A percentile compares a stretch with the other conserved stretches of the same genome.
phyloP scores from a whole-genome alignment of 108 stramenopile species.

The Skeletonema tropicum region DNA sequence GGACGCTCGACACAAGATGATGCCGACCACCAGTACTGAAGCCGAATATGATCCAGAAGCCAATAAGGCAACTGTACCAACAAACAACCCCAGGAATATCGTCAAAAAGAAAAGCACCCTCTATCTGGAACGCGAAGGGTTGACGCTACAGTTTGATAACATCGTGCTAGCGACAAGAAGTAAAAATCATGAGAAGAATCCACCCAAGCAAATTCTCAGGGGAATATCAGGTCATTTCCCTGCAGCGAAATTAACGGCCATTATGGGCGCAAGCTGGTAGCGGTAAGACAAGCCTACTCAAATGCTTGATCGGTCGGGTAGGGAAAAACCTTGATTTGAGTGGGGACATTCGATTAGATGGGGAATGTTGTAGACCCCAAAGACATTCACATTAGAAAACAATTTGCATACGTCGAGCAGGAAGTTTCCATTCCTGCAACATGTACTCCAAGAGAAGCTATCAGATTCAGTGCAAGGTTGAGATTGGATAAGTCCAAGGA shows the following conservation, averaged over 20 bases:
- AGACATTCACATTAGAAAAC: conserved; percentile 32
- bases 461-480: conserved; percentile 42
- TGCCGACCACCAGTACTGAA: no score
- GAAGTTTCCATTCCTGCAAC: conserved; percentile 39
- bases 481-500: conserved; percentile 17
- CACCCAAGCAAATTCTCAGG: conserved; percentile 38
- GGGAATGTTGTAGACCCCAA: conserved; percentile 52
- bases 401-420: conserved; percentile 31
- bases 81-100: no score
- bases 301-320: conserved; percentile 65
- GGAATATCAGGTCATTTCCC: conserved; percentile 67
- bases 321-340: conserved; percentile 23
- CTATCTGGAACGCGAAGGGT: background rate
- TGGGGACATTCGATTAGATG: conserved; percentile 49
- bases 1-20: no score
- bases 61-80: no score
- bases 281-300: conserved; percentile 71
- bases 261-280: conserved; percentile 57
- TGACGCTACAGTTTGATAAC: background rate
- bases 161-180: background rate
- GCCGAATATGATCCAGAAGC: no score
- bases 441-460: conserved; percentile 44
- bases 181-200: conserved; percentile 13
- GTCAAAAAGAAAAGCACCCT: background rate
- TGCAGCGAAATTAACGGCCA: conserved; percentile 55